Evolutionary conservation across 1,139 yeast genomes (phyloP).

Genomic region (Saccharomyces hybrid): DNA sequence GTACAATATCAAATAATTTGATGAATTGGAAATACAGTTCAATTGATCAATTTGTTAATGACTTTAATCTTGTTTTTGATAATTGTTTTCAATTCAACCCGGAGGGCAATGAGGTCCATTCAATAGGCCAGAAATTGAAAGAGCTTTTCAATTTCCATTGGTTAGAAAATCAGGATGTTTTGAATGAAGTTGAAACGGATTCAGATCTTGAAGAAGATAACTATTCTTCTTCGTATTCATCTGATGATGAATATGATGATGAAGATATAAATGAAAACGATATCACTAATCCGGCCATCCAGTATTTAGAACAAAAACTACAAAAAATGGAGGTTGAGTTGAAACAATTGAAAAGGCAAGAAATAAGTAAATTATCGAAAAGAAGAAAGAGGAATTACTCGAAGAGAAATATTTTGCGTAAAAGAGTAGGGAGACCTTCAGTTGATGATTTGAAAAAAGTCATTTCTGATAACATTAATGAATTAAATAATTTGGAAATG

Average conservation of each 20-base stretch:
- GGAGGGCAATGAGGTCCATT: slow-evolving; percentile 87
- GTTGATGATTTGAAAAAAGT: slow-evolving; percentile 86
- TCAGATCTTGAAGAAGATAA: slow-evolving; percentile 31
- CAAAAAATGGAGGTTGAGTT: slow-evolving; percentile 79
- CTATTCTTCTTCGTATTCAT: slow-evolving; percentile 23
- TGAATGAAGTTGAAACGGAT: slow-evolving; percentile 14
- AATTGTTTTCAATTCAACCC: slow-evolving; percentile 93
- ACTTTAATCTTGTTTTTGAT: slow-evolving; percentile 70
- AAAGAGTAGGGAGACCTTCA: background rate
- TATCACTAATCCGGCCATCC: slow-evolving; percentile 80
- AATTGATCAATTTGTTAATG: slow-evolving; percentile 79
- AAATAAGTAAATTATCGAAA: slow-evolving; percentile 46
- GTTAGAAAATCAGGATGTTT: slow-evolving; percentile 45
- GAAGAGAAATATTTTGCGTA: slow-evolving; percentile 2
- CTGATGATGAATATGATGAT: slow-evolving; percentile 33
- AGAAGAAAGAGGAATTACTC: slow-evolving; percentile 33
- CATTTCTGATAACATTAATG: slow-evolving; percentile 76
- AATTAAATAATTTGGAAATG: slow-evolving; percentile 65
- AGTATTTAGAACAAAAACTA: slow-evolving; percentile 77
- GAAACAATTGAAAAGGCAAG: slow-evolving; percentile 69
- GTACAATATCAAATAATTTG: slow-evolving; percentile 73
- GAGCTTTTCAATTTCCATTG: slow-evolving; percentile 79
- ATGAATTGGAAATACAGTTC: slow-evolving; percentile 82
- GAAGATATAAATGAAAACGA: slow-evolving; percentile 63
- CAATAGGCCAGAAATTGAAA: slow-evolving; percentile 90